Evolutionary conservation across 192 early-diverging fungal genomes (phyloP).

Genomic region (Radiomyces spectabilis): DNA sequence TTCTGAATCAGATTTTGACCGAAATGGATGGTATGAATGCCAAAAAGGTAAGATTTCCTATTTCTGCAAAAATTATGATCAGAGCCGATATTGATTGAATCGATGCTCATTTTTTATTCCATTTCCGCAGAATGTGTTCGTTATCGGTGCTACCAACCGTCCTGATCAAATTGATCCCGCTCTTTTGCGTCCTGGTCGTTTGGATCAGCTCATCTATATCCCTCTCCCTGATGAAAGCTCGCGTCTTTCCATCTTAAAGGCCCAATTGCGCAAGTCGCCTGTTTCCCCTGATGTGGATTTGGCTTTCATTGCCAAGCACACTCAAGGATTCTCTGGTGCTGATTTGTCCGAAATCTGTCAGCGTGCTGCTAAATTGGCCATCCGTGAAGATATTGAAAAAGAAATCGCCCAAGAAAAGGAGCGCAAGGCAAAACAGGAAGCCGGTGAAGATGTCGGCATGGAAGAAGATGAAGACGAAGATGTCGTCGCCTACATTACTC

Average conservation of each 20-base stretch:
- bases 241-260: constrained; percentile 74
- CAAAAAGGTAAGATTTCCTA: constrained; percentile 57
- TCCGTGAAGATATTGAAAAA: constrained; percentile 90
- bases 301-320: constrained; percentile 76
- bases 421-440: constrained; percentile 55
- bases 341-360: constrained; percentile 99
- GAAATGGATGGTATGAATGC: constrained; percentile 99
- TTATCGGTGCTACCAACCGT: constrained; percentile 98
- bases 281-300: constrained; percentile 75
- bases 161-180: constrained; percentile 98
- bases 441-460: constrained; percentile 72
- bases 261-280: constrained; percentile 93
- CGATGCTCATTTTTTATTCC: neutral
- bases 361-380: constrained; percentile 93
- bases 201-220: constrained; percentile 98
- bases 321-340: constrained; percentile 95
- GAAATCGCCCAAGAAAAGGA: constrained; percentile 72
- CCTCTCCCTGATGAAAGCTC: constrained; percentile 67
- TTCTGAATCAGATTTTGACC: constrained; percentile 97
- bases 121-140: constrained; percentile 63
- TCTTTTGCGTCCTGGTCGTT: constrained; percentile 93
- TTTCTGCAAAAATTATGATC: neutral
- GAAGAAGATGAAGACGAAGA: constrained; percentile 67
- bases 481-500: constrained; percentile 85
- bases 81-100: neutral